Conservation (phyloP, 441 rosid species). For the Populus hybrid region DNA sequence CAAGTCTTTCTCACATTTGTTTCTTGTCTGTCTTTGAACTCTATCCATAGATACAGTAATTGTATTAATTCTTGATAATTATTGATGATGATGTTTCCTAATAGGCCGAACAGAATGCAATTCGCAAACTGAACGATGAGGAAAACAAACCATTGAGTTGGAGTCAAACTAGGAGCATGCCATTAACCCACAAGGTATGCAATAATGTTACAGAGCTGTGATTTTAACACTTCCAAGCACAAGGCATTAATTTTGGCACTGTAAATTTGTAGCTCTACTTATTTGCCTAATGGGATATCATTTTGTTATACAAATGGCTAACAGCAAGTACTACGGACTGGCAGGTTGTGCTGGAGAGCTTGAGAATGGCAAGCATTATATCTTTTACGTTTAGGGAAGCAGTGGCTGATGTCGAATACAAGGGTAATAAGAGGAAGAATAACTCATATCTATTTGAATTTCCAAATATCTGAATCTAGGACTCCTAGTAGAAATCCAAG, state of each 20-base stretch:
- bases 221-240: neutral
- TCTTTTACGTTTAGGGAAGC: constrained; percentile 78
- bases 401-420: constrained; percentile 65
- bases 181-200: constrained; percentile 44
- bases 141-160: constrained; percentile 35
- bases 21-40: constrained; percentile 11
- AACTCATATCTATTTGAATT: neutral
- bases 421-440: constrained; percentile 35
- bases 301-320: constrained; percentile 1
- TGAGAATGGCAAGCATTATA: constrained; percentile 72
- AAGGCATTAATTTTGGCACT: neutral
- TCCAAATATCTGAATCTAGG: too few species aligned
- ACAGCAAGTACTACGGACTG: neutral
- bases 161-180: constrained; percentile 63
- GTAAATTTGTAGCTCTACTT: neutral
- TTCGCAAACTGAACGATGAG: constrained; percentile 32
- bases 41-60: neutral
- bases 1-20: neutral
- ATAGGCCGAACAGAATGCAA: constrained; percentile 56
- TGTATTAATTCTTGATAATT: neutral
- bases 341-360: constrained; percentile 62
- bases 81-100: constrained; percentile 9
- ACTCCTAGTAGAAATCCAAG: too few species aligned
- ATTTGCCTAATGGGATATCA: neutral
- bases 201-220: neutral